phyloP scores from a whole-genome alignment of 345 rosid species.

The Lepidium didymum region DNA sequence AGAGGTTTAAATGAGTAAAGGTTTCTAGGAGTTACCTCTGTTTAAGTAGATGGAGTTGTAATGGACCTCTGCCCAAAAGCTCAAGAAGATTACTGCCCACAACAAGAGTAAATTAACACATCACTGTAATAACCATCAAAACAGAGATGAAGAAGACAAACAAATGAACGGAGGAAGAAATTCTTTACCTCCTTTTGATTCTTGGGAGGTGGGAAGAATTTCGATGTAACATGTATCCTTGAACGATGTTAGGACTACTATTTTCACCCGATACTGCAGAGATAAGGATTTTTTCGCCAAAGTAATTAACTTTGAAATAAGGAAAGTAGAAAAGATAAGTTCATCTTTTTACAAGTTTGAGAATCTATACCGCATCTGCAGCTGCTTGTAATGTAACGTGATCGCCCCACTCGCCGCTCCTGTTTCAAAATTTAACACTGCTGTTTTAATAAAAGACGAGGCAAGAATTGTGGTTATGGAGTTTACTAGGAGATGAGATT shows the following conservation, averaged over 20 bases:
- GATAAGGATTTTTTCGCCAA: not conserved
- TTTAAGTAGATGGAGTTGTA: constrained; percentile 82
- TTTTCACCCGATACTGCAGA: constrained; percentile 61
- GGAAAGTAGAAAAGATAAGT: not conserved
- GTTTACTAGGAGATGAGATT: not conserved
- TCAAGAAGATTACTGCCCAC: constrained; percentile 64
- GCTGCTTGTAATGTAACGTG: constrained; percentile 68
- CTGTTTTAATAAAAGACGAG: not conserved
- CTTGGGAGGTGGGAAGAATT: constrained; percentile 64
- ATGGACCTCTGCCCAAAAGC: constrained; percentile 99
- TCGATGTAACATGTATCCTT: constrained; percentile 85
- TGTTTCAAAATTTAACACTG: constrained; percentile 19
- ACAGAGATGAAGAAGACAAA: not conserved
- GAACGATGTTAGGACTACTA: constrained; percentile 77
- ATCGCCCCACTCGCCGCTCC: constrained; percentile 53
- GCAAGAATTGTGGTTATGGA: not conserved
- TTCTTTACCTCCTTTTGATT: constrained; percentile 56
- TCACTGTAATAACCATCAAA: not conserved
- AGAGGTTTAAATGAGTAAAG: not conserved
- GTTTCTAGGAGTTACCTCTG: constrained; percentile 35
- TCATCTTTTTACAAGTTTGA: not conserved
- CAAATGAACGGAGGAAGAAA: not conserved
- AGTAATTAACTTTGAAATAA: not conserved
- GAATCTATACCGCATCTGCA: constrained; percentile 52
- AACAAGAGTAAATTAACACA: not conserved